Percentiles rank a stretch among this genome's conserved stretches.
phyloP scores from a whole-genome alignment of 2,329 filamentous ascomycete species.

The Microcyclospora tardicrescens region DNA sequence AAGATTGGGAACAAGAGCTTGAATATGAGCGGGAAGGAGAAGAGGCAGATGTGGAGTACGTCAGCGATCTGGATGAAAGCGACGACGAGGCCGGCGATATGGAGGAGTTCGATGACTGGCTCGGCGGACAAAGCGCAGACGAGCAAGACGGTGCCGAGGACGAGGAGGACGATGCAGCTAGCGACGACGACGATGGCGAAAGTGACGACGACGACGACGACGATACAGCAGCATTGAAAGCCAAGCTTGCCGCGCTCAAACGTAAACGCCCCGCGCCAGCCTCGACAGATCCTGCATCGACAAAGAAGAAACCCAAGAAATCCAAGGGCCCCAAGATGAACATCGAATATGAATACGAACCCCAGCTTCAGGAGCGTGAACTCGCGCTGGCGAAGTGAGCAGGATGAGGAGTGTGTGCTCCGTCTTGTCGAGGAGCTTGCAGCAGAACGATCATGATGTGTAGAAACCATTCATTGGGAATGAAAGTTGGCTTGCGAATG shows the following conservation, averaged over 20 bases:
- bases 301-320: conserved; percentile 43
- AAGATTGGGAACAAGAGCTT: conserved; percentile 48
- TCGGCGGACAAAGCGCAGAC: conserved; percentile 54
- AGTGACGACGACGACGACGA: conserved; percentile 33
- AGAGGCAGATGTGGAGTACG: conserved; percentile 74
- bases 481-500: too few relatives aligned
- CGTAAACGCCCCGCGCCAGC: conserved; percentile 41
- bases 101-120: conserved; percentile 91
- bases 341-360: conserved; percentile 68
- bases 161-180: conserved; percentile 44
- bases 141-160: conserved; percentile 38
- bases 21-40: conserved; percentile 43
- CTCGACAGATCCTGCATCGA: conserved; percentile 31
- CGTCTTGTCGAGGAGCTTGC: too few relatives aligned
- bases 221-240: conserved; percentile 46
- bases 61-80: conserved; percentile 65
- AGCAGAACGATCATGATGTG: too few relatives aligned
- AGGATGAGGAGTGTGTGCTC: too few relatives aligned
- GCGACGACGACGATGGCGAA: conserved; percentile 35
- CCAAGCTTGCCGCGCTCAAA: conserved; percentile 40
- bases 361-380: conserved; percentile 40
- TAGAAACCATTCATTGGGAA: too few relatives aligned
- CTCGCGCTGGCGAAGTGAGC: conserved; percentile 17
- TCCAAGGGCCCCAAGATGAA: conserved; percentile 49
- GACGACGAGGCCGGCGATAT: conserved; percentile 64